Base-by-base conservation (phyloP, 805 yeast genomes). In the Teunomyces kruisii region DNA sequence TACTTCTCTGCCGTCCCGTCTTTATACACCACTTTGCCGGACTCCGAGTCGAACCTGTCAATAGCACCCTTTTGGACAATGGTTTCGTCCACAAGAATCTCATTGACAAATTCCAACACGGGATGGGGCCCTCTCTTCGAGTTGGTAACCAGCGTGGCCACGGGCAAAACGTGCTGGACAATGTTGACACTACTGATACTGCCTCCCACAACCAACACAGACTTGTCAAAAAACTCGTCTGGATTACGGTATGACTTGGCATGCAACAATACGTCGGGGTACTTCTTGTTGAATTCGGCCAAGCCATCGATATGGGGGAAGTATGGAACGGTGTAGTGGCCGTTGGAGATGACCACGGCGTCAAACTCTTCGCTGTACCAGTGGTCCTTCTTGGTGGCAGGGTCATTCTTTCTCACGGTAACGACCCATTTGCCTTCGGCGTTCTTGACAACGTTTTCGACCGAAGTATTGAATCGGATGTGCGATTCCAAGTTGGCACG, bases 121-220 rank as follows among this genome's bases (percentile, higher is more conserved):
- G 38, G 27, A 35, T 19, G 26, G 12, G 27, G 38, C 1, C 81
- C 74, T 50, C 86, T 67, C 10, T 72, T 65, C 9, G 84, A 74
- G 2, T 69, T 66, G 1, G 82, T 77, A 14, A 83, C 56, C 57
- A 86, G 91, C 45, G 74, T 75, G 2, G 88, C 51, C 9, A 35
- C 38, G 1, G 67, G 63, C 8, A 48, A 48, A 14, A 65, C 53
- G 46, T 75, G 75, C 52, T 75, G 79, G 78, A 35, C 38, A 33
- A 86, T 68, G 57, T 89, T 96, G 14, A 80, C 77, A 22, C 92
- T 96, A 26, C 89, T 81, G 2, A 94, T 85, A 9, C 84, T 81
- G 54, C 83, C 84, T 0, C 96, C 96, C n/a, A 88, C 79, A 6
- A 87, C 75, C 28, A 35, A 35, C 36, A 88, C 61, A 12, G 83